Evolutionary conservation across 2,329 filamentous ascomycete species (phyloP).

Genomic region (Arthrobotrys iridis): DNA sequence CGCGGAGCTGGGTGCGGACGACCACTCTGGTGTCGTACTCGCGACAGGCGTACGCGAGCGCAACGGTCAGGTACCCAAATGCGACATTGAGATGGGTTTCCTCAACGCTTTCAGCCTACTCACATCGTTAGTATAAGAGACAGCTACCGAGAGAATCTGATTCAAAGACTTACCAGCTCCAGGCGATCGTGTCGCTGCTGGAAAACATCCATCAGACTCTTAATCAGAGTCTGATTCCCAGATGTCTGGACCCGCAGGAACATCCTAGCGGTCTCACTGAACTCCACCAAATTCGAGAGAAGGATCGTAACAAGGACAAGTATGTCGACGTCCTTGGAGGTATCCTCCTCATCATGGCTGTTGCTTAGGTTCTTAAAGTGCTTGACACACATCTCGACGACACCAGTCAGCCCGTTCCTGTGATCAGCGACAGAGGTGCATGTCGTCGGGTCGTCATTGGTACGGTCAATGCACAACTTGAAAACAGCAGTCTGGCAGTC

Average conservation of each 20-base stretch:
- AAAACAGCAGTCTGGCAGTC: constrained; percentile 40
- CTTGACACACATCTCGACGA: constrained; percentile 25
- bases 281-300: constrained; percentile 40
- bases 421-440: constrained; percentile 35
- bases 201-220: constrained; percentile 33
- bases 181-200: constrained; percentile 35
- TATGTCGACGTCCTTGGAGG: constrained; percentile 35
- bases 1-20: constrained; percentile 62
- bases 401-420: constrained; percentile 24
- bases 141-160: neutral
- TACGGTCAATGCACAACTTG: constrained; percentile 47
- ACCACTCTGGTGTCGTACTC: constrained; percentile 63
- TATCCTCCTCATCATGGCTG: neutral
- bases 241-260: constrained; percentile 23
- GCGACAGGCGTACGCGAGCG: constrained; percentile 71
- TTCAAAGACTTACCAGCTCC: constrained; percentile 37
- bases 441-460: constrained; percentile 34
- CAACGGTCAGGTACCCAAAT: constrained; percentile 72
- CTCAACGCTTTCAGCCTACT: constrained; percentile 62
- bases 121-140: neutral
- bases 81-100: constrained; percentile 71
- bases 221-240: constrained; percentile 8
- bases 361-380: constrained; percentile 23
- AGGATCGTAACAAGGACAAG: constrained; percentile 31
- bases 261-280: constrained; percentile 39